Conservation (phyloP, 1,284 basidiomycete genomes). For the Ceratobasidium sp. region DNA sequence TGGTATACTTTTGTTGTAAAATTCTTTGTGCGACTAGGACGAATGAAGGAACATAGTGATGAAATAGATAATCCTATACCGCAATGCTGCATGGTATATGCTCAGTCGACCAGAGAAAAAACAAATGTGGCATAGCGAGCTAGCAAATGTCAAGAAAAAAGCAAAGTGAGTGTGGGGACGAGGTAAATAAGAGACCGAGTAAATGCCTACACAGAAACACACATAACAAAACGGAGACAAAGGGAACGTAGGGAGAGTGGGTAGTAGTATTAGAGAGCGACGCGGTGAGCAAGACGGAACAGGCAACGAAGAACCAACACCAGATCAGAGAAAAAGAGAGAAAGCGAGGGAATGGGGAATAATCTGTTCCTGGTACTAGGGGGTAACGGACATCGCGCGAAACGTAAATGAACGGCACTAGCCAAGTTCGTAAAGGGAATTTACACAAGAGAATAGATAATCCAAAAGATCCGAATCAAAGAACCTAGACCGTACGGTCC, state of each 20-base stretch:
- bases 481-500: conserved; percentile 6
- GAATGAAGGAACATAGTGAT: conserved; percentile 1
- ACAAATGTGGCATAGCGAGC: conserved; percentile 25
- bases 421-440: background rate
- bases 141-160: conserved; percentile 10
- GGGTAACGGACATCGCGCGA: conserved; percentile 31
- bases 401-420: background rate
- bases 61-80: conserved; percentile 17
- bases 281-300: conserved; percentile 17
- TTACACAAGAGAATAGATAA: conserved; percentile 6
- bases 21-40: background rate
- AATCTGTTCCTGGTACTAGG: conserved; percentile 22
- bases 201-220: conserved; percentile 12
- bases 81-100: conserved; percentile 7
- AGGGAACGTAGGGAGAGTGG: conserved; percentile 13
- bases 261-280: conserved; percentile 28
- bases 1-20: conserved; percentile 19
- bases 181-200: conserved; percentile 8
- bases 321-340: background rate
- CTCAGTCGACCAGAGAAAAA: conserved; percentile 1
- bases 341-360: conserved; percentile 9
- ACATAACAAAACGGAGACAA: background rate
- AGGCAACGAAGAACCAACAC: conserved; percentile 3
- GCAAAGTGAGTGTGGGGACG: conserved; percentile 28
- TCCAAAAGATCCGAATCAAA: conserved; percentile 4